Evolutionary conservation across 2,329 filamentous ascomycete species (phyloP).

Genomic region (Sarocladium kiliense): DNA sequence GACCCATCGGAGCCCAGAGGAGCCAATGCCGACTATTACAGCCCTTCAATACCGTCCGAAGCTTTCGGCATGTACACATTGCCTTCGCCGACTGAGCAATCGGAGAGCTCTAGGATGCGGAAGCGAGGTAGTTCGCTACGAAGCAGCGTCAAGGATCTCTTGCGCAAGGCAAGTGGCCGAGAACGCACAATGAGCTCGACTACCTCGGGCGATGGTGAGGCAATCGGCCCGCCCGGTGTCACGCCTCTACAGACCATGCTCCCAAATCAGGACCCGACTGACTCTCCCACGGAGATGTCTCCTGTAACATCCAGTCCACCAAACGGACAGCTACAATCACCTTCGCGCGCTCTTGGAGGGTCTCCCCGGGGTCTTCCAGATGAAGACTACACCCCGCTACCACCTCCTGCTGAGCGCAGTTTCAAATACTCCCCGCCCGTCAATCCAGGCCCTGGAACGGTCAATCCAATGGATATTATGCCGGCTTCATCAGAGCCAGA

Average conservation of each 20-base stretch:
- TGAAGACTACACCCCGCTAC: conserved; percentile 18
- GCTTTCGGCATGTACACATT: conserved; percentile 31
- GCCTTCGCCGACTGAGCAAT: conserved; percentile 1
- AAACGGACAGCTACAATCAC: neutral
- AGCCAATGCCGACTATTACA: conserved; percentile 36
- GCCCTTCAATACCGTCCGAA: conserved; percentile 33
- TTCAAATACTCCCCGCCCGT: conserved; percentile 2
- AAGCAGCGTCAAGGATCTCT: conserved; percentile 29
- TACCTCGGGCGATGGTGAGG: conserved; percentile 2
- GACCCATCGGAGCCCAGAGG: conserved; percentile 7
- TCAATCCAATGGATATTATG: conserved; percentile 52
- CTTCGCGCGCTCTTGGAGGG: neutral
- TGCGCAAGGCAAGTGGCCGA: conserved; percentile 28
- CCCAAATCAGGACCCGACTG: conserved; percentile 16
- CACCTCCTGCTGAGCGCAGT: conserved; percentile 17
- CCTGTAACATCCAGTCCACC: conserved; percentile 6
- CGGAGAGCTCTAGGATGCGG: neutral
- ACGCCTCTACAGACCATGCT: conserved; percentile 8
- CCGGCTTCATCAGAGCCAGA: conserved; percentile 33
- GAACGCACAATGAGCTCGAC: conserved; percentile 24
- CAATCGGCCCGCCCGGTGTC: neutral
- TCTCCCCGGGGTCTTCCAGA: neutral
- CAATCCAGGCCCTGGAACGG: conserved; percentile 39
- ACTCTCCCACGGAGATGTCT: conserved; percentile 26
- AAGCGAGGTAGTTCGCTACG: conserved; percentile 29